A percentile compares a stretch with the other conserved stretches of the same genome.
Evolutionary conservation across 2,329 filamentous ascomycete species (phyloP).

Genomic region (Alternaria arborescens): DNA sequence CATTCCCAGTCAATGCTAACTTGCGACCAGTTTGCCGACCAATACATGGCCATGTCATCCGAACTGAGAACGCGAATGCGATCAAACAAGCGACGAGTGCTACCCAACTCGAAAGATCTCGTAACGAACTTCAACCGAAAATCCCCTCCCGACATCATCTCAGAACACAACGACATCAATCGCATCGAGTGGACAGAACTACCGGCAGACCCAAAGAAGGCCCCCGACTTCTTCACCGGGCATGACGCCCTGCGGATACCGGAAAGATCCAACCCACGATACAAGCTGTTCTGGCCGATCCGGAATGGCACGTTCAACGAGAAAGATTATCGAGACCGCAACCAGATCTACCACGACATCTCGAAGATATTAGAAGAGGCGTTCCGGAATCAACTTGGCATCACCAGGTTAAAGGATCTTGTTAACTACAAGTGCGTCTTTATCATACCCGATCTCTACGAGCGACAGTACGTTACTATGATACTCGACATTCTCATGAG

Average conservation of each 20-base stretch:
- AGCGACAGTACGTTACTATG: constrained; percentile 89
- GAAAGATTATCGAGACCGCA: constrained; percentile 80
- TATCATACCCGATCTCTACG: constrained; percentile 95
- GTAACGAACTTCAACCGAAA: constrained; percentile 94
- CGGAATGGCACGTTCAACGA: constrained; percentile 89
- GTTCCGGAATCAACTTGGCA: constrained; percentile 81
- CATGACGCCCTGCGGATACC: constrained; percentile 84
- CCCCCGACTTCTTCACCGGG: constrained; percentile 82
- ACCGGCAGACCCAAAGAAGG: constrained; percentile 63
- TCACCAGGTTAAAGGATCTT: constrained; percentile 82
- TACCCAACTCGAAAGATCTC: constrained; percentile 97
- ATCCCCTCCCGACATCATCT: constrained; percentile 83
- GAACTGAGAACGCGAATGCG: constrained; percentile 93
- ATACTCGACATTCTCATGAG: constrained; percentile 84
- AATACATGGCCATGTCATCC: constrained; percentile 81
- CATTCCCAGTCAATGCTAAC: constrained; percentile 10
- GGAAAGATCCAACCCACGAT: constrained; percentile 86
- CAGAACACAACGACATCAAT: constrained; percentile 92
- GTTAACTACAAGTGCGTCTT: constrained; percentile 95
- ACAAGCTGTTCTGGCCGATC: constrained; percentile 93
- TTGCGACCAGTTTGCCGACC: constrained; percentile 57
- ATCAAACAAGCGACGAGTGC: constrained; percentile 88
- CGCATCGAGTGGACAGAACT: constrained; percentile 96
- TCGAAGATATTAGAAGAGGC: constrained; percentile 87
- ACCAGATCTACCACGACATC: constrained; percentile 85